phyloP scores from a whole-genome alignment of 2,329 filamentous ascomycete genomes.

The Mariannaea sp. region DNA sequence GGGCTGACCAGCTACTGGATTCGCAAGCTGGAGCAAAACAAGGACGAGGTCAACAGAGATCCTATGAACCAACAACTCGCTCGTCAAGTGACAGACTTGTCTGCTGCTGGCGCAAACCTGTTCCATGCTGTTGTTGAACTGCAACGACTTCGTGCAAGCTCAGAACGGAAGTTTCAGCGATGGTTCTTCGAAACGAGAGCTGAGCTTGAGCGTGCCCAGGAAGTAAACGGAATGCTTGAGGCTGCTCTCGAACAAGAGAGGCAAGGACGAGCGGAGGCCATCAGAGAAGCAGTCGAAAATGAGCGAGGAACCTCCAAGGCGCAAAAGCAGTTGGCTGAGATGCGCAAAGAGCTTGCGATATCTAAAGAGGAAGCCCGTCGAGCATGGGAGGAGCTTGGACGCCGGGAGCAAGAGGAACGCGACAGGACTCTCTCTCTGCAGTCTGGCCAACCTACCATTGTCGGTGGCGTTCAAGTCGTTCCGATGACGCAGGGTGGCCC shows the following conservation, averaged over 20 bases:
- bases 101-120: slow-evolving; percentile 92
- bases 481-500: slow-evolving; percentile 80
- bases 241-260: slow-evolving; percentile 75
- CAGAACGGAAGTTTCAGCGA: slow-evolving; percentile 95
- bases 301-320: slow-evolving; percentile 75
- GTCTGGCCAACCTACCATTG: slow-evolving; percentile 83
- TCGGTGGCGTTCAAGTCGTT: slow-evolving; percentile 93
- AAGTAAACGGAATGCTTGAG: slow-evolving; percentile 82
- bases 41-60: slow-evolving; percentile 80
- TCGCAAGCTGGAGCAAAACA: slow-evolving; percentile 86
- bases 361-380: slow-evolving; percentile 94
- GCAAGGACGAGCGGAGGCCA: slow-evolving; percentile 68
- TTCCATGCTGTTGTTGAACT: slow-evolving; percentile 98
- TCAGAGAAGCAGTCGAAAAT: slow-evolving; percentile 67
- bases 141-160: slow-evolving; percentile 89
- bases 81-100: slow-evolving; percentile 95
- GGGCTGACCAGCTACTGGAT: slow-evolving; percentile 98
- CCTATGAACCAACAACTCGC: slow-evolving; percentile 87
- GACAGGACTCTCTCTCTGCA: slow-evolving; percentile 85
- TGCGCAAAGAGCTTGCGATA: slow-evolving; percentile 90
- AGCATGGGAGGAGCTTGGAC: slow-evolving; percentile 95
- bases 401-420: slow-evolving; percentile 89
- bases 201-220: slow-evolving; percentile 83
- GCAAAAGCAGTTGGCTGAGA: slow-evolving; percentile 82
- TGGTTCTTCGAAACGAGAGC: slow-evolving; percentile 97